Evolutionary conservation across 805 yeast genomes (phyloP), one percentile per base, ranked within the genome.

Genomic region (Jamesozyma hellenica): DNA sequence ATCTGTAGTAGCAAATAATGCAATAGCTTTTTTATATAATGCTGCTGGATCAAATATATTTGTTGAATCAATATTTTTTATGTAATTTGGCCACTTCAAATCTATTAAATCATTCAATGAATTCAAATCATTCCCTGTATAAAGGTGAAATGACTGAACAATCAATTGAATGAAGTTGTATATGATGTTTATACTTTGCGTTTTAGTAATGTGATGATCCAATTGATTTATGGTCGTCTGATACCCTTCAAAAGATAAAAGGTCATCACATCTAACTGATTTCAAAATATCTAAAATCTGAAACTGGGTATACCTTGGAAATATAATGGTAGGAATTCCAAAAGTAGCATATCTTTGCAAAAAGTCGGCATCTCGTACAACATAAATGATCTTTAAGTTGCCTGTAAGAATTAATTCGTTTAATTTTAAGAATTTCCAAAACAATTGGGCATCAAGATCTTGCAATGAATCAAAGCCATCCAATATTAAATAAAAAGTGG

Each of bases 381-480:
- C 44, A 36, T 49, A 54, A 4, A 60, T 46, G 13, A 54, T 45
- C 35, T 50, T 56, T 25, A 58, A 40, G 26, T 56, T 19, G 7
- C 27, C 28, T n/a, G 35, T 10, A 9, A 49, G 44, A 18, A 59
- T 29, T 14, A 48, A 36, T 44, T 57, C 61, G 38, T 51, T 50
- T 15, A 58, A 30, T 35, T 52, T 54, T 2, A 58, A 31, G 32
- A 56, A 49, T 28, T 51, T 55, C 17, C 49, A 45, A 14, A 56
- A 42, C 11, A 57, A 40, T 13, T 51, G 51, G 4, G 55, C 55
- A 40, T 60, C 62, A 9, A 60, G 34, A 41, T 60, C 62, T 34
- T 54, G 56, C n/a, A 58, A 42, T 23, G 46, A 46, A 37, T 60
- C 63, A 18, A 60, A 47, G 11, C 61, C 62, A 48, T 60, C 64